Evolutionary conservation across 192 early-diverging fungal genomes (phyloP).

Genomic region (Coemansia sp.): DNA sequence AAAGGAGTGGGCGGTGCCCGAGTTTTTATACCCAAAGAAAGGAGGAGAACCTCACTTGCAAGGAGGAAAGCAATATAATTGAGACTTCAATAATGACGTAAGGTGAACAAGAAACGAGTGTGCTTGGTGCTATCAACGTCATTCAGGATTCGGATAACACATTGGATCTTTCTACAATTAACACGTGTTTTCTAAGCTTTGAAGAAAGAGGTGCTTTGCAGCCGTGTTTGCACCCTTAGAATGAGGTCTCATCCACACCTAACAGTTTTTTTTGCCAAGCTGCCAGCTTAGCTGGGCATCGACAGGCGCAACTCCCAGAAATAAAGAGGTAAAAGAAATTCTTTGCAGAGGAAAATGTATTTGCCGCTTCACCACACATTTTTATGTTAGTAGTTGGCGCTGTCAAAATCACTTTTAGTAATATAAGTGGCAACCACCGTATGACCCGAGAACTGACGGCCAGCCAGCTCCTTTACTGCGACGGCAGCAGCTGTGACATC

Average conservation of each 20-base stretch:
- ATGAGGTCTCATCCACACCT: background rate
- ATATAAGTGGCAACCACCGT: constrained; percentile 91
- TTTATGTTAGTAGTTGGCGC: constrained; percentile 64
- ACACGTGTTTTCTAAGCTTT: background rate
- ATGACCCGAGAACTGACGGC: constrained; percentile 90
- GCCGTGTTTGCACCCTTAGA: background rate
- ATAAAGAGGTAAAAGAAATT: background rate
- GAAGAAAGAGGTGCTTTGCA: background rate
- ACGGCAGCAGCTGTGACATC: constrained; percentile 62
- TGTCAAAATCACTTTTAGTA: constrained; percentile 71
- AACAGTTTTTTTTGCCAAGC: background rate
- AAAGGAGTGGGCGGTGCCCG: background rate
- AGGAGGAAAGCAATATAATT: background rate
- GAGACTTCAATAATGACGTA: background rate
- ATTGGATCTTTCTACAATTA: background rate
- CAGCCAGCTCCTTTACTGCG: constrained; percentile 84
- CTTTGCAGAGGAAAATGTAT: background rate
- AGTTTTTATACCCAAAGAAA: background rate
- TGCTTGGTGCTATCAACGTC: background rate
- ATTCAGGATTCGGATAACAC: background rate
- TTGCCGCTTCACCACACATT: background rate
- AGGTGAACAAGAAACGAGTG: background rate
- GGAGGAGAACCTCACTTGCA: background rate
- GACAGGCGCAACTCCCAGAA: background rate
- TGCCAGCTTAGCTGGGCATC: background rate